Evolutionary conservation across 805 yeast species (phyloP).

Genomic region (Teunomyces stri): DNA sequence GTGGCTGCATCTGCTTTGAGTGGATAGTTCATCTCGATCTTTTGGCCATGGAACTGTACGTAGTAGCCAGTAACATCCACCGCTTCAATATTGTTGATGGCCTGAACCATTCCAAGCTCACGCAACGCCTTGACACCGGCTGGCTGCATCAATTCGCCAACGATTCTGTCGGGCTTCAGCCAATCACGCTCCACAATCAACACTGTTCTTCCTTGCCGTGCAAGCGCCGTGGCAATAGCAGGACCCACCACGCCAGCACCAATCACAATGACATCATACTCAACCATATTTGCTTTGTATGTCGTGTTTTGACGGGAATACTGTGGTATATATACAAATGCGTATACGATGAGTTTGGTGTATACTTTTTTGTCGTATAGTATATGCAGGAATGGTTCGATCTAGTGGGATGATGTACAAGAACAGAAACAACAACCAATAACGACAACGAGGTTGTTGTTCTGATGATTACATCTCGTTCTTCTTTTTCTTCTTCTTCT

Average conservation of each 20-base stretch:
- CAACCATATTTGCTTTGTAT: background rate
- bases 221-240: slow-evolving; percentile 83
- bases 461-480: background rate
- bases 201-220: slow-evolving; percentile 85
- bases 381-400: background rate
- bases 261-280: slow-evolving; percentile 79
- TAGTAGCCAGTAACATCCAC: slow-evolving; percentile 77
- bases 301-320: no score
- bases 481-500: background rate
- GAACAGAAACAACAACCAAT: no score
- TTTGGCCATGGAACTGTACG: slow-evolving; percentile 60
- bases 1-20: slow-evolving; percentile 46
- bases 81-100: slow-evolving; percentile 75
- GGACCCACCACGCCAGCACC: slow-evolving; percentile 99
- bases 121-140: slow-evolving; percentile 85
- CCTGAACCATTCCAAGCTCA: slow-evolving; percentile 78
- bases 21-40: slow-evolving; percentile 69
- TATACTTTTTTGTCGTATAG: background rate
- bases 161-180: slow-evolving; percentile 91
- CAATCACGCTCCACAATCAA: slow-evolving; percentile 83
- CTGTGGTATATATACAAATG: background rate
- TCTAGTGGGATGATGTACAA: background rate
- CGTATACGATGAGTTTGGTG: background rate
- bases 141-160: slow-evolving; percentile 96
- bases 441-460: background rate